phyloP scores from a whole-genome alignment of 2,329 filamentous ascomycete genomes.

The Triangularia verruculosa region DNA sequence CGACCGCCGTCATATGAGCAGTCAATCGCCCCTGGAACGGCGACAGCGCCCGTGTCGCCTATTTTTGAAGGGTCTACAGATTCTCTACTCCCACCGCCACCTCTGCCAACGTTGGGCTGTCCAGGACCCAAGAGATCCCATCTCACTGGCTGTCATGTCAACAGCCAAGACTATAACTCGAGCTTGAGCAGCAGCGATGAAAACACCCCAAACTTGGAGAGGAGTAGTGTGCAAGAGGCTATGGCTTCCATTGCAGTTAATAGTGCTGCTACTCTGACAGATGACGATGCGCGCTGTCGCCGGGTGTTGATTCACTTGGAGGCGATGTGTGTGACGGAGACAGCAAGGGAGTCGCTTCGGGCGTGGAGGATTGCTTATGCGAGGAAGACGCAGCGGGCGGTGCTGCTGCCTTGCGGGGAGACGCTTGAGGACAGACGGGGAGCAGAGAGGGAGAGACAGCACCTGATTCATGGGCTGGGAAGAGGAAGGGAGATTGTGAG shows the following conservation, averaged over 20 bases:
- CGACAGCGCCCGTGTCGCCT: background rate
- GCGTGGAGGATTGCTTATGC: constrained; percentile 51
- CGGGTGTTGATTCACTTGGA: constrained; percentile 49
- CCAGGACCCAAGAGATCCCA: background rate
- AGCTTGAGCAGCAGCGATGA: background rate
- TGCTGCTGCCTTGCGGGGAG: constrained; percentile 40
- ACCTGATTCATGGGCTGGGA: background rate
- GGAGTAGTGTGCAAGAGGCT: no score
- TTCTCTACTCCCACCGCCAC: background rate
- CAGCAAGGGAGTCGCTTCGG: constrained; percentile 47
- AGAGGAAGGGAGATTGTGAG: constrained; percentile 3
- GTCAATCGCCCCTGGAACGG: background rate
- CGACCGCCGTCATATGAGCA: constrained; percentile 10
- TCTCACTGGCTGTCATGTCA: background rate
- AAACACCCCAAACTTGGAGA: background rate
- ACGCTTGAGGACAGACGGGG: constrained; percentile 30
- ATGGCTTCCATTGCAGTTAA: background rate
- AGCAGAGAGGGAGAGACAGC: background rate
- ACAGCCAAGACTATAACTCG: background rate
- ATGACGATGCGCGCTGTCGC: constrained; percentile 43
- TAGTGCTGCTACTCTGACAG: background rate
- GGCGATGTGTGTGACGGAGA: constrained; percentile 44
- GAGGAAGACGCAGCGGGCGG: constrained; percentile 36
- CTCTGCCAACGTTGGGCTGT: background rate
- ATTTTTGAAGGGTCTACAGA: background rate